phyloP scores from a whole-genome alignment of 176 grass and related monocot species.

The Ensete ventricosum region DNA sequence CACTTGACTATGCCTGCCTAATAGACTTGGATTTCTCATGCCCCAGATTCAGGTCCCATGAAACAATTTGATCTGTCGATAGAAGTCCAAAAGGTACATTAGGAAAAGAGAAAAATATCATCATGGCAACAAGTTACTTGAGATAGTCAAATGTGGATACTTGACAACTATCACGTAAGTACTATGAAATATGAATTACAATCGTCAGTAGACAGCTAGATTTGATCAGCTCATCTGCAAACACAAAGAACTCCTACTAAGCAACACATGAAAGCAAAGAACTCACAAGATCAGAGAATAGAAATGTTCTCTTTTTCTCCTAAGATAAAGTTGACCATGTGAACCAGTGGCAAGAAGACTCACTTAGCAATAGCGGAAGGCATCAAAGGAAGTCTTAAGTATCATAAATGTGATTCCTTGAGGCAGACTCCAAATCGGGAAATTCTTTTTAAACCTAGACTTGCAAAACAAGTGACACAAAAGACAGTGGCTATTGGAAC shows the following conservation, averaged over 20 bases:
- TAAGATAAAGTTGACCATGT: no score
- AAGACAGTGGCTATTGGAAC: no score
- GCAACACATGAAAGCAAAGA: neutral
- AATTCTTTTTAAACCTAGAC: no score
- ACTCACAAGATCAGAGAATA: neutral
- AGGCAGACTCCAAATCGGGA: no score
- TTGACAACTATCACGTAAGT: neutral
- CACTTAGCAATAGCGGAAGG: no score
- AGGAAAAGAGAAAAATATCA: neutral
- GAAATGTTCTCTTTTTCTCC: no score
- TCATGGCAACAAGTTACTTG: neutral
- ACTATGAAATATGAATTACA: neutral
- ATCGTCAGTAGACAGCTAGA: neutral
- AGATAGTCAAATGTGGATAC: neutral
- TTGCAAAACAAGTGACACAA: no score
- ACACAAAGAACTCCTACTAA: neutral
- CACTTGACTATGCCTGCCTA: neutral
- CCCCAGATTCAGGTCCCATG: neutral
- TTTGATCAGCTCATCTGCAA: neutral
- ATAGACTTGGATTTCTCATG: neutral
- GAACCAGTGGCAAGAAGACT: no score
- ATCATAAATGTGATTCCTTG: no score
- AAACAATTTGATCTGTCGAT: neutral
- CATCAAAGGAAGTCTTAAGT: no score
- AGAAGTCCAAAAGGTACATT: constrained; percentile 3